phyloP scores from a whole-genome alignment of 2,329 filamentous ascomycete genomes.

The Ceratocystis smalleyi region DNA sequence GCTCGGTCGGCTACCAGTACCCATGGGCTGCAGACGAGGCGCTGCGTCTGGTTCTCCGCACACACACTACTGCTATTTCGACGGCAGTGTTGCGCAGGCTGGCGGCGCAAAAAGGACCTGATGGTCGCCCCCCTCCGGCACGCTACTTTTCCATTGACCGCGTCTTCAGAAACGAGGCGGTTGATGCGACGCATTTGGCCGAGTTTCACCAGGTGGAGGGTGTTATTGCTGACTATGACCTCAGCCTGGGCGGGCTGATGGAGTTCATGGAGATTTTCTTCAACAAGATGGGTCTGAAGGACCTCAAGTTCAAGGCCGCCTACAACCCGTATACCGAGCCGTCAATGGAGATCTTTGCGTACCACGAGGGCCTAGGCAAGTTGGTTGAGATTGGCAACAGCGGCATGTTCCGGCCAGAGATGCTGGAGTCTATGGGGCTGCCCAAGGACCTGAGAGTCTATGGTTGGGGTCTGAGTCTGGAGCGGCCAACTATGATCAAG shows the following conservation, averaged over 20 bases:
- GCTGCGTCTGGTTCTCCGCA: slow-evolving; percentile 74
- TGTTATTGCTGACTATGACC: slow-evolving; percentile 89
- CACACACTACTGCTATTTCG: slow-evolving; percentile 87
- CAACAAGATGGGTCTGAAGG: slow-evolving; percentile 75
- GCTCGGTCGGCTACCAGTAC: slow-evolving; percentile 91
- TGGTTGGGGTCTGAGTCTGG: slow-evolving; percentile 80
- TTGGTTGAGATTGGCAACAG: slow-evolving; percentile 96
- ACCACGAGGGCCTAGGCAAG: slow-evolving; percentile 75
- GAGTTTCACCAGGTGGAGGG: slow-evolving; percentile 99
- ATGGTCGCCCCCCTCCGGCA: slow-evolving; percentile 49
- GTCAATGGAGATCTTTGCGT: slow-evolving; percentile 96
- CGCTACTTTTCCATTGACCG: slow-evolving; percentile 97
- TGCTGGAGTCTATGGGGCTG: slow-evolving; percentile 88
- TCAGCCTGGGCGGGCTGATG: slow-evolving; percentile 85
- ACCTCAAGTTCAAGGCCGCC: slow-evolving; percentile 87
- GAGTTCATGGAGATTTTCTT: slow-evolving; percentile 93
- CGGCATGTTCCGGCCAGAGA: slow-evolving; percentile 97
- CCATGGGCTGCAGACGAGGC: slow-evolving; percentile 83
- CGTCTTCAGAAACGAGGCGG: slow-evolving; percentile 94
- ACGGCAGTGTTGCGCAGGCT: slow-evolving; percentile 84
- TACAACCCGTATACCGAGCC: slow-evolving; percentile 95
- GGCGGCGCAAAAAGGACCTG: slow-evolving; percentile 62
- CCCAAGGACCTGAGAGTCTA: slow-evolving; percentile 86
- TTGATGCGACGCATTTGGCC: slow-evolving; percentile 89
- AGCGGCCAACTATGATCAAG: slow-evolving; percentile 97